A percentile compares a stretch with the other conserved stretches of the same genome.
These are phyloP conservation scores for Taxawa tesnikishii DNA, from an alignment of 2,329 filamentous ascomycete genomes.

Conservation along the genomic window DNA sequence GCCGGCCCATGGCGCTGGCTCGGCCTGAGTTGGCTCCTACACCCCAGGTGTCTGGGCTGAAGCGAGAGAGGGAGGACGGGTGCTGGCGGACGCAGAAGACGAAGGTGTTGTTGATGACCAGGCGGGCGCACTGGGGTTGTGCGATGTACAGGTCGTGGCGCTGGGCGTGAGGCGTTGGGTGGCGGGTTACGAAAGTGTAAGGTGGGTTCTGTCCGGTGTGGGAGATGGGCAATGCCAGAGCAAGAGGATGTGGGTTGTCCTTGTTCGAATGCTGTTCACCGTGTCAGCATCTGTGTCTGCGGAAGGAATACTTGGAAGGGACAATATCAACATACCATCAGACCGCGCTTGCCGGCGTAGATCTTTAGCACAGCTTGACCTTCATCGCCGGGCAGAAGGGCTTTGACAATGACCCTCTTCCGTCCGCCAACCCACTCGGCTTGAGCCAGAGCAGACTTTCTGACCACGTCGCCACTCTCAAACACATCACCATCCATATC, in stretches of 20 bases:
- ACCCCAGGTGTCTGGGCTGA: constrained; percentile 25
- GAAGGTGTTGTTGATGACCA: constrained; percentile 94
- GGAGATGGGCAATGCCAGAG: constrained; percentile 77
- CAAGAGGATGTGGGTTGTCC: constrained; percentile 85
- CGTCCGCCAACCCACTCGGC: constrained; percentile 79
- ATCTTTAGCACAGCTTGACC: constrained; percentile 78
- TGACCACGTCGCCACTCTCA: constrained; percentile 77
- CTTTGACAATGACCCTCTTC: constrained; percentile 91
- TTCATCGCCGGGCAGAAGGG: constrained; percentile 80
- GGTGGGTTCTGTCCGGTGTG: constrained; percentile 87
- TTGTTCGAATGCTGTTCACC: constrained; percentile 64
- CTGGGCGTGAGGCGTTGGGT: constrained; percentile 95
- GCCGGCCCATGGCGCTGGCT: constrained; percentile 21
- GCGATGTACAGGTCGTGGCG: constrained; percentile 94
- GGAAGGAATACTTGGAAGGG: not conserved
- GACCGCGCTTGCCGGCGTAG: constrained; percentile 83
- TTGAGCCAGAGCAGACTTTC: constrained; percentile 78
- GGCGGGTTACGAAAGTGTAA: constrained; percentile 84
- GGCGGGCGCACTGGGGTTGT: constrained; percentile 79
- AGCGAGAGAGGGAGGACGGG: constrained; percentile 47
- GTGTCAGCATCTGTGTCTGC: constrained; percentile 10
- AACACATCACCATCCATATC: constrained; percentile 87
- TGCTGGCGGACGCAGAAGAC: constrained; percentile 95
- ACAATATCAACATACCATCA: constrained; percentile 65
- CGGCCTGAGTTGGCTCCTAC: constrained; percentile 15